These are phyloP conservation scores for Lojkania enalia DNA, from an alignment of 2,329 filamentous ascomycete genomes.

Conservation along the genomic window DNA sequence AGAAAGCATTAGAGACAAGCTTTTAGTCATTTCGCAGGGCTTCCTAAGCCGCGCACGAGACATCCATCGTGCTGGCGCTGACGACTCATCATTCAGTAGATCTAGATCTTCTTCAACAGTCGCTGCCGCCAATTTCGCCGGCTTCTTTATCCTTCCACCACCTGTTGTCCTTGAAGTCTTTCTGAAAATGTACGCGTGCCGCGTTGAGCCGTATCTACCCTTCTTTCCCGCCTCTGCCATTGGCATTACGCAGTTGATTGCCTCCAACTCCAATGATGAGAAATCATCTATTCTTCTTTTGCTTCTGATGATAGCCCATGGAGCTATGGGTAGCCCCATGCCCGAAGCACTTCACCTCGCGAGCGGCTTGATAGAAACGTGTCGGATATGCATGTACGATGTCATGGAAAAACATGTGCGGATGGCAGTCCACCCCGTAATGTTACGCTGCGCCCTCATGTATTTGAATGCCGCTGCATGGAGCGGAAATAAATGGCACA, in stretches of 20 bases:
- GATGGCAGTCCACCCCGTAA: slow-evolving; percentile 50
- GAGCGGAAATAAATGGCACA: slow-evolving; percentile 69
- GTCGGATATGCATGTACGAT: slow-evolving; percentile 67
- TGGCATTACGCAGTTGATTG: slow-evolving; percentile 1
- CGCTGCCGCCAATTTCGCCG: slow-evolving; percentile 38
- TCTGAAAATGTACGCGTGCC: slow-evolving; percentile 4
- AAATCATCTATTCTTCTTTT: slow-evolving; percentile 6
- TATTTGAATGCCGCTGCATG: slow-evolving; percentile 67
- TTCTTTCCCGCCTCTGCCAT: slow-evolving; percentile 4
- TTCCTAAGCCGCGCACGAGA: slow-evolving; percentile 11
- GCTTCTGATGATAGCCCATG: slow-evolving; percentile 11
- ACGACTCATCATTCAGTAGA: not conserved
- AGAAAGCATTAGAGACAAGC: slow-evolving; percentile 59
- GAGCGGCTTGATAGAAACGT: slow-evolving; percentile 10
- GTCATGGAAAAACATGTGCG: slow-evolving; percentile 44
- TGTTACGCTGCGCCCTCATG: slow-evolving; percentile 64
- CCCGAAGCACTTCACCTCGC: slow-evolving; percentile 8
- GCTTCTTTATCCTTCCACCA: slow-evolving; percentile 57
- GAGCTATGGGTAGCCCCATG: slow-evolving; percentile 6
- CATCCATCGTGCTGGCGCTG: not conserved
- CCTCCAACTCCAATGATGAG: slow-evolving; percentile 5
- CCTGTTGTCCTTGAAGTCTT: slow-evolving; percentile 62
- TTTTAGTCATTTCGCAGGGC: slow-evolving; percentile 44
- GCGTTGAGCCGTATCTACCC: slow-evolving; percentile 11
- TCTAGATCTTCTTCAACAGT: not conserved